phyloP scores from a whole-genome alignment of 345 rosid species.

The Geranium brycei region DNA sequence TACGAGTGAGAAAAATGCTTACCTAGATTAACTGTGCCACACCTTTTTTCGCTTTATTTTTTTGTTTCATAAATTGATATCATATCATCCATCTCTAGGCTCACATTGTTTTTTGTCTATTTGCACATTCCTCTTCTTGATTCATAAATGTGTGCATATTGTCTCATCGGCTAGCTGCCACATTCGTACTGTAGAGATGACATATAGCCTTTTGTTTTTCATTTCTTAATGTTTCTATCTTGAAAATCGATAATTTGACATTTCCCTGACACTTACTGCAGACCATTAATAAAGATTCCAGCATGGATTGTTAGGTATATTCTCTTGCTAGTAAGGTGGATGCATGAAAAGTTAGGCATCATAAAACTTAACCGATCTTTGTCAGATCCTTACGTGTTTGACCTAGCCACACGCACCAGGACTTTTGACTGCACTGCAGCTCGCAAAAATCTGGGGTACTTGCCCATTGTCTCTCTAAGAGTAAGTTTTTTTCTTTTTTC shows the following conservation, averaged over 20 bases:
- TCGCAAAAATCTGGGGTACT: slow-evolving; percentile 53
- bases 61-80: too few relatives aligned
- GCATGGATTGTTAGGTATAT: slow-evolving; percentile 27
- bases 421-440: slow-evolving; percentile 80
- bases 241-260: slow-evolving; percentile 16
- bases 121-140: not conserved
- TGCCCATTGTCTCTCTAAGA: slow-evolving; percentile 50
- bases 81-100: not conserved
- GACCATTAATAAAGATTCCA: slow-evolving; percentile 72
- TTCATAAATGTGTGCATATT: not conserved
- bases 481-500: slow-evolving; percentile 27
- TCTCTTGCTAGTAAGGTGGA: slow-evolving; percentile 39
- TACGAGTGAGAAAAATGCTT: not conserved
- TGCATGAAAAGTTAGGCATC: slow-evolving; percentile 31
- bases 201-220: not conserved
- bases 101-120: not conserved
- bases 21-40: not conserved
- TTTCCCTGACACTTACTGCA: slow-evolving; percentile 24
- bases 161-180: not conserved
- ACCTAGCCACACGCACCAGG: slow-evolving; percentile 54
- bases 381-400: slow-evolving; percentile 38
- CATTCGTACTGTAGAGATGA: slow-evolving; percentile 2
- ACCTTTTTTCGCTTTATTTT: too few relatives aligned
- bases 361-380: slow-evolving; percentile 22
- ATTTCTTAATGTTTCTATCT: slow-evolving; percentile 3